Evolutionary conservation across 2,329 filamentous ascomycete species (phyloP), one percentile per base, ranked within the genome.

Genomic region (Arachnomyces sp.): DNA sequence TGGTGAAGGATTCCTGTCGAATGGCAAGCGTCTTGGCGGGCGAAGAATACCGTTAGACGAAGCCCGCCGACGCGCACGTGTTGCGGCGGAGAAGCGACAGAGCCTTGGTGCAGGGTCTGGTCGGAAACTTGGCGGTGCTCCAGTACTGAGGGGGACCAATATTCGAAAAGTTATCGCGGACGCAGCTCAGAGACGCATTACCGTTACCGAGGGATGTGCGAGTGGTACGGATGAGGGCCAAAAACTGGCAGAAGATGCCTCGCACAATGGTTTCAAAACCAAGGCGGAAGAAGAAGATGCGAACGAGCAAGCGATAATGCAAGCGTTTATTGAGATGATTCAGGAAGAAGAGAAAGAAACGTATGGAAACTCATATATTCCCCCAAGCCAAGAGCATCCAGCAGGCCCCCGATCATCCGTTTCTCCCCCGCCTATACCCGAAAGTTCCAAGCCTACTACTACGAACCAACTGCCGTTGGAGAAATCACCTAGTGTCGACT

Each of bases 201-300:
- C 76, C 18, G 73, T 78, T 2, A 75, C 82, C 14, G 71, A 76
- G 44, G 86, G 86, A 2, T 95, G 90, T 59, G 88, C 78, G 17
- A 87, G 81, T 42, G 79, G 78, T 9, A 80, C 75, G 28, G 74
- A 77, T 34, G 76, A 78, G 45, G 79, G 81, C 34, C 66, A 71
- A n/a, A 76, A 81, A 53, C 77, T 89, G 14, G 72, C 73, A 3
- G 73, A 79, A 34, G 74, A 84, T 29, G 82, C 81, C 29, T 78
- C 77, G 4, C 71, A 70, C 42, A 82, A 82, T 48, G 85, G 87
- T 0, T 90, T 93, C 66, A 76, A 74, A 44, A 95, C 88, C 0
- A 77, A 84, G 53, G 87, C 86, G 0, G 86, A 93, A 49, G 84
- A 93, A 58, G 87, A 94, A 40, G 82, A 88, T 50, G 89, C 87